Evolutionary conservation across 768 basidiomycete genomes (phyloP).

Genomic region (Suillus plorans): DNA sequence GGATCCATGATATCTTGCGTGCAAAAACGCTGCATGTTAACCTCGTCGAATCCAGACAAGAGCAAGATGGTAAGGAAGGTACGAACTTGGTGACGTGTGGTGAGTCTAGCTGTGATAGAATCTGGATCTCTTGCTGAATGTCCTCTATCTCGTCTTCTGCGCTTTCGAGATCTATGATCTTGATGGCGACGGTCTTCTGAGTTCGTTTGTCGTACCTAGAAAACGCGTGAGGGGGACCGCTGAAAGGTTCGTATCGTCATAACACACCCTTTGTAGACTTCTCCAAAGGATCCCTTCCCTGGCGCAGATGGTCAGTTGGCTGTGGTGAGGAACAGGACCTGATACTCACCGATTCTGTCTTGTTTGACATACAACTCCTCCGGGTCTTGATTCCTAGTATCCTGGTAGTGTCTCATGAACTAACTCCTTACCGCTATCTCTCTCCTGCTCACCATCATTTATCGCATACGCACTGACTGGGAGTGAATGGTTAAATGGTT

Average conservation of each 20-base stretch:
- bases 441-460: constrained; percentile 11
- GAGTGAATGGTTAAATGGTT: background rate
- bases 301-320: constrained; percentile 19
- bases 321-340: constrained; percentile 11
- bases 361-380: constrained; percentile 97
- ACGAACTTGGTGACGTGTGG: constrained; percentile 93
- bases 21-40: constrained; percentile 29
- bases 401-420: constrained; percentile 42
- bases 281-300: constrained; percentile 99
- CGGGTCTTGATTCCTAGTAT: constrained; percentile 78
- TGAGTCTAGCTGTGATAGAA: constrained; percentile 94
- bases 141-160: constrained; percentile 99
- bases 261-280: constrained; percentile 95
- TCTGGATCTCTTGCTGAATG: constrained; percentile 98
- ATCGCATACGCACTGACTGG: background rate
- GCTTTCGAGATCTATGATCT: constrained; percentile 98
- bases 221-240: constrained; percentile 6
- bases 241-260: background rate
- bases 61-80: constrained; percentile 19
- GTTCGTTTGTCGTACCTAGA: constrained; percentile 91
- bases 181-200: constrained; percentile 97
- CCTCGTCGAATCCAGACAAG: constrained; percentile 30
- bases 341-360: constrained; percentile 83
- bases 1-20: constrained; percentile 86
- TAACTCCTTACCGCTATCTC: background rate